Evolutionary conservation across 2,329 filamentous ascomycete species (phyloP).

Genomic region (Epichloe festucae): DNA sequence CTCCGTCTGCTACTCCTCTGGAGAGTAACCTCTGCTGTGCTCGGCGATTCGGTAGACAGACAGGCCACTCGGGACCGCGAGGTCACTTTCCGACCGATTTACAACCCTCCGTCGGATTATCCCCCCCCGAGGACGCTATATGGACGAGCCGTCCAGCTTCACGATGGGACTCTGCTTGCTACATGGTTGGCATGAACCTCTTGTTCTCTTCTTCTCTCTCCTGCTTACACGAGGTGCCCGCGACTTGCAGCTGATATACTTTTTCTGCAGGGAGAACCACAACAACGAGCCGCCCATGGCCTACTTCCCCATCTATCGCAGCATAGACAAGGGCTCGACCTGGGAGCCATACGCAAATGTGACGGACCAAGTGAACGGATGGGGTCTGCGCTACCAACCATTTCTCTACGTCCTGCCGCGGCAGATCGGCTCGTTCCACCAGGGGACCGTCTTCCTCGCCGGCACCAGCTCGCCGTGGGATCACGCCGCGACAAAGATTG

Average conservation of each 20-base stretch:
- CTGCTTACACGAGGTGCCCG: too few relatives aligned
- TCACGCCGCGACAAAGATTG: not conserved
- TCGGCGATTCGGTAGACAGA: not conserved
- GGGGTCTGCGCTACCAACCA: not conserved
- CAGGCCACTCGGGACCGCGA: not conserved
- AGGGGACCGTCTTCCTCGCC: not conserved
- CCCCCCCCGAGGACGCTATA: not conserved
- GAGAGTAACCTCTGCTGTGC: not conserved
- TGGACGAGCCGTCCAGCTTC: not conserved
- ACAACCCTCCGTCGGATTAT: not conserved
- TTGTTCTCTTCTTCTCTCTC: too few relatives aligned
- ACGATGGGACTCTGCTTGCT: not conserved
- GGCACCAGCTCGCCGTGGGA: not conserved
- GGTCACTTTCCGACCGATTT: not conserved
- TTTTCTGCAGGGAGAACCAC: not conserved
- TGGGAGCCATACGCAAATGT: not conserved
- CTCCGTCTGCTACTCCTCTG: not conserved
- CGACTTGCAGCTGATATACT: not conserved
- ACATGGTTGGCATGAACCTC: not conserved
- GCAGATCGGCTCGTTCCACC: not conserved
- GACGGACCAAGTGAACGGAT: not conserved
- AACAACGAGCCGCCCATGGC: not conserved
- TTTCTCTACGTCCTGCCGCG: not conserved
- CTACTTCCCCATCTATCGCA: not conserved
- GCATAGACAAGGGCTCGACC: not conserved